phyloP scores from a whole-genome alignment of 805 yeast genomes.

The Wickerhamomyces chambardii region DNA sequence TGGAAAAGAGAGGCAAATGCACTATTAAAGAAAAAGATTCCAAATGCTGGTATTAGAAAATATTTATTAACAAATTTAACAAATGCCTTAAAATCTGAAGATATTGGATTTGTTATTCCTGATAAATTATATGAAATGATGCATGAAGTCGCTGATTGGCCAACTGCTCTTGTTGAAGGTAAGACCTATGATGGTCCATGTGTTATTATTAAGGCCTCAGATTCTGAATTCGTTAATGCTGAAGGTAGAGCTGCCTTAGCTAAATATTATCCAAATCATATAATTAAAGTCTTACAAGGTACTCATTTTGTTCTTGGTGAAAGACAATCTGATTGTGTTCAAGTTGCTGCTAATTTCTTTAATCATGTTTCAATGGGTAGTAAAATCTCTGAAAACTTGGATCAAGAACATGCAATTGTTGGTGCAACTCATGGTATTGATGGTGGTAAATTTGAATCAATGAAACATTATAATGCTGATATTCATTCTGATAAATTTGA shows the following conservation, averaged over 20 bases:
- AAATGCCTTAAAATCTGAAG: conserved; percentile 13
- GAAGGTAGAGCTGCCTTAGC: conserved; percentile 16
- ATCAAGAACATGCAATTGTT: background rate
- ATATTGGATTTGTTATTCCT: conserved; percentile 21
- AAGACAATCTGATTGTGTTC: conserved; percentile 21
- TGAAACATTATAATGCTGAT: background rate
- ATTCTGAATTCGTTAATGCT: conserved; percentile 28
- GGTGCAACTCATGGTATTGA: background rate
- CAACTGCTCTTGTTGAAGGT: conserved; percentile 13
- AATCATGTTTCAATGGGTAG: conserved; percentile 2
- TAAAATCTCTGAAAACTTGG: background rate
- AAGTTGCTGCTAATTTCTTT: conserved; percentile 15
- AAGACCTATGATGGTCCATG: conserved; percentile 24
- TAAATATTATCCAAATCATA: conserved; percentile 18
- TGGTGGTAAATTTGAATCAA: background rate
- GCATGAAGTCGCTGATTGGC: conserved; percentile 22
- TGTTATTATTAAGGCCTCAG: conserved; percentile 27
- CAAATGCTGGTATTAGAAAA: conserved; percentile 17
- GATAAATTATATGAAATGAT: conserved; percentile 11
- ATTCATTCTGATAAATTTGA: background rate
- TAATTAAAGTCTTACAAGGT: conserved; percentile 15
- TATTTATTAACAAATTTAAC: conserved; percentile 29
- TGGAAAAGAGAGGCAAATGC: conserved; percentile 18
- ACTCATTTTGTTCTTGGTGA: conserved; percentile 31
- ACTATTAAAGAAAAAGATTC: conserved; percentile 11